Evolutionary conservation across 2,329 filamentous ascomycete genomes (phyloP).

Genomic region (Paracoccidioides lutzii): DNA sequence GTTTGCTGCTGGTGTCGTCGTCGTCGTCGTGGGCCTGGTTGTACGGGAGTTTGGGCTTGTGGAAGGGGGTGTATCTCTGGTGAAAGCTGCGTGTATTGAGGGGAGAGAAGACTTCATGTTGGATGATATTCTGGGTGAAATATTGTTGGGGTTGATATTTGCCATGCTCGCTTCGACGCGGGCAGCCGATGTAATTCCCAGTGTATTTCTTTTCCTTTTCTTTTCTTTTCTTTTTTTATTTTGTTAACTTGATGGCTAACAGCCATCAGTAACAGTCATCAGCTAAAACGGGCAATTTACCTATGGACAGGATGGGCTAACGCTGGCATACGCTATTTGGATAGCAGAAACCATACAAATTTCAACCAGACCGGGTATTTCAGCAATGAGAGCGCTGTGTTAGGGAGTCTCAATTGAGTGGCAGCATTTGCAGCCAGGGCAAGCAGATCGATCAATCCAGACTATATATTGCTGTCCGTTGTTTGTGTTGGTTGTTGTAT

Average conservation of each 20-base stretch:
- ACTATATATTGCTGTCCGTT: neutral
- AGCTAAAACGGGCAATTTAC: too few relatives aligned
- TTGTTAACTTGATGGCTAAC: too few relatives aligned
- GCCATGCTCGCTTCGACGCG: neutral
- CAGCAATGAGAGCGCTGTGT: neutral
- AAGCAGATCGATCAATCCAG: neutral
- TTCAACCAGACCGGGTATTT: neutral
- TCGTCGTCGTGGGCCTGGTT: slow-evolving; percentile 16
- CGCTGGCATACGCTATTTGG: neutral
- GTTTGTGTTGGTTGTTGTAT: too few relatives aligned
- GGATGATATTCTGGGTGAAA: slow-evolving; percentile 34
- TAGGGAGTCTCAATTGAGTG: neutral
- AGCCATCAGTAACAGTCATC: too few relatives aligned
- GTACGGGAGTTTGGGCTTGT: slow-evolving; percentile 16
- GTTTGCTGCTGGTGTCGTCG: neutral
- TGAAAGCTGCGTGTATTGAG: slow-evolving; percentile 27
- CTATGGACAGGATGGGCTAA: too few relatives aligned
- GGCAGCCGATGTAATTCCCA: neutral
- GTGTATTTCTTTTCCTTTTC: too few relatives aligned
- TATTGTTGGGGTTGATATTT: slow-evolving; percentile 11
- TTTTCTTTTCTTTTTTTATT: neutral
- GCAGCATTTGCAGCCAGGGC: neutral
- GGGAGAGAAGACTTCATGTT: slow-evolving; percentile 49
- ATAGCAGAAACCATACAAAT: neutral
- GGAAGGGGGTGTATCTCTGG: neutral